These are phyloP conservation scores for Metschnikowia arizonensis DNA, from an alignment of 805 yeast genomes.

Conservation along the genomic window DNA sequence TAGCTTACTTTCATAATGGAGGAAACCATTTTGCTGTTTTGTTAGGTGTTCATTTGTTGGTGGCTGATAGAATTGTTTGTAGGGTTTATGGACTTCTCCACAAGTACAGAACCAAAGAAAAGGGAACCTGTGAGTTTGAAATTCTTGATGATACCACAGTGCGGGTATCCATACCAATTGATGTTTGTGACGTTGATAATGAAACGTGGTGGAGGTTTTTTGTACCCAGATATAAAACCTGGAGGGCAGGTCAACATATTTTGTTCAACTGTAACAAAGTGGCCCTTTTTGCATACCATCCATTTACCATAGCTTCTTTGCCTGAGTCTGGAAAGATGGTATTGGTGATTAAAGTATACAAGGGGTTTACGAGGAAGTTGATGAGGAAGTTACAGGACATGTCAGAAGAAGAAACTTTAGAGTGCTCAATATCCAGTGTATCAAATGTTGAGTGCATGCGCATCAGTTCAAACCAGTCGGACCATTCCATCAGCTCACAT, in stretches of 20 bases:
- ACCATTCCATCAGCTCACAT: not conserved
- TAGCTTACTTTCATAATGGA: slow-evolving; percentile 40
- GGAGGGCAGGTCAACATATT: slow-evolving; percentile 50
- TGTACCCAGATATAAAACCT: slow-evolving; percentile 36
- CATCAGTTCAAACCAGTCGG: not conserved
- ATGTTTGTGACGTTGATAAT: slow-evolving; percentile 15
- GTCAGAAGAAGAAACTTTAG: slow-evolving; percentile 13
- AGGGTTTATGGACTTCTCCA: slow-evolving; percentile 31
- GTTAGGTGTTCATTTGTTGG: slow-evolving; percentile 41
- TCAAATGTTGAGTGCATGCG: not conserved
- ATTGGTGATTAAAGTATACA: slow-evolving; percentile 37
- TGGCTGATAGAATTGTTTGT: slow-evolving; percentile 35
- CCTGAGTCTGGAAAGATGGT: slow-evolving; percentile 37
- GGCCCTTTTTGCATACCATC: slow-evolving; percentile 40
- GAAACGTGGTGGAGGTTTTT: slow-evolving; percentile 26
- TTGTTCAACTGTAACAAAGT: slow-evolving; percentile 39
- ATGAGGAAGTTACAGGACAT: slow-evolving; percentile 24
- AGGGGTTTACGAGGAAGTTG: slow-evolving; percentile 42
- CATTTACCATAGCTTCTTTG: slow-evolving; percentile 44
- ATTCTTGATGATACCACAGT: slow-evolving; percentile 41
- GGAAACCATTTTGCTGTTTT: slow-evolving; percentile 32
- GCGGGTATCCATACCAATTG: slow-evolving; percentile 36
- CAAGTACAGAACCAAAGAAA: slow-evolving; percentile 33
- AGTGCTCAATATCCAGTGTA: not conserved
- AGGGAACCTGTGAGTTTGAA: slow-evolving; percentile 35